phyloP scores from a whole-genome alignment of 257 asterid genomes.

The Voacanga thouarsii region DNA sequence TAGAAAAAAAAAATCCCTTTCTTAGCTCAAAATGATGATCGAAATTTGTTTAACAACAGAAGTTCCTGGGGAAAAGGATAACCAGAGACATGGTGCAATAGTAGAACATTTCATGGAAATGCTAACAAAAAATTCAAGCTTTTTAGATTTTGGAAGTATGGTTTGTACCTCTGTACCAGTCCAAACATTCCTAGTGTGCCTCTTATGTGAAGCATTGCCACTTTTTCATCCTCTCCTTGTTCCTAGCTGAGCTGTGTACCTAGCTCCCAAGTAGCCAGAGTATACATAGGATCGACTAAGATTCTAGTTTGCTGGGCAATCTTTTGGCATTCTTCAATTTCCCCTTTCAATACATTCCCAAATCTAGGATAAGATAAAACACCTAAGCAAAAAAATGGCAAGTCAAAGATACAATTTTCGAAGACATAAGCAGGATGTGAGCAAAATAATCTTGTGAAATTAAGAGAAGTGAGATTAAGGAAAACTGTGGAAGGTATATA shows the following conservation, averaged over 20 bases:
- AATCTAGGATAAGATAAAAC: conserved; percentile 62
- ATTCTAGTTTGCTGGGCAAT: conserved; percentile 77
- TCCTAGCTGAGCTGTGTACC: conserved; percentile 46
- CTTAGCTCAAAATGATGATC: not conserved
- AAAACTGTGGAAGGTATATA: too few relatives aligned
- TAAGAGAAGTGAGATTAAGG: too few relatives aligned
- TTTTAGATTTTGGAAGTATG: conserved; percentile 45
- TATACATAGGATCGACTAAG: conserved; percentile 76
- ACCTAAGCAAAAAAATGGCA: too few relatives aligned
- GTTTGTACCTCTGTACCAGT: conserved; percentile 70
- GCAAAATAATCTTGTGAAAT: too few relatives aligned
- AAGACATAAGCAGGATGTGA: too few relatives aligned
- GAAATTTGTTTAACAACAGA: not conserved
- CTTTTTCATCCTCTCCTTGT: conserved; percentile 34
- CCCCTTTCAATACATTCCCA: conserved; percentile 76
- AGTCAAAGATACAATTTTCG: too few relatives aligned
- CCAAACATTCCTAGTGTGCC: conserved; percentile 91
- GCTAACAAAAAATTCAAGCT: not conserved
- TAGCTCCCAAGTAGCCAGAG: conserved; percentile 81
- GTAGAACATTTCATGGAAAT: not conserved
- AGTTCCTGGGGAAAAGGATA: not conserved
- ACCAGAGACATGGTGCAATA: not conserved
- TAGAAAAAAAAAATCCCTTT: not conserved
- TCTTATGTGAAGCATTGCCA: conserved; percentile 89
- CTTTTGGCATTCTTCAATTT: conserved; percentile 69